Evolutionary conservation across 768 basidiomycete species (phyloP), one percentile per base, ranked within the genome.

Genomic region (Strobilomyces confusus): DNA sequence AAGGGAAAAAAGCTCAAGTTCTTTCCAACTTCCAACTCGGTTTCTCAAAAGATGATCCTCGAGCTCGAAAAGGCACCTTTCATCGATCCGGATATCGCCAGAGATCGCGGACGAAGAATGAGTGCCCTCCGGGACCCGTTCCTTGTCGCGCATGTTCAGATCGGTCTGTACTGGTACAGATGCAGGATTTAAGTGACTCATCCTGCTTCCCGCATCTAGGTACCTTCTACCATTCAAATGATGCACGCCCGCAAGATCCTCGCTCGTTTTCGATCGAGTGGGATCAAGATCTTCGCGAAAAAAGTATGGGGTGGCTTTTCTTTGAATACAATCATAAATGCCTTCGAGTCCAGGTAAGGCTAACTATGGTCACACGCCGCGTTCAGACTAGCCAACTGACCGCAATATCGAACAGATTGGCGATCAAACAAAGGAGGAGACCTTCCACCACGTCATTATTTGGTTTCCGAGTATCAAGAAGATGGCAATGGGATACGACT

Each of bases 241-340:
- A 30, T 37, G 59, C 66, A 19, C 32, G 57, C 14, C 71, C 63
- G 5, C 67, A 69, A 44, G 60, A 60, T n/a, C 68, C 75, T 20
- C 79, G 82, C 13, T 72, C 75, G 4, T 92, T 87, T 63, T 90
- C 88, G 0, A 70, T 83, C 7, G 90, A 92, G 68, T 89, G 82
- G 78, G 80, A 86, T 51, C 68, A 75, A 36, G 72, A 80, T 37
- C 82, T 80, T 55, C 64, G 69, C 40, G 52, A 61, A 8, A 56
- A 73, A 36, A 76, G 80, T 34, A 73, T 76, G 26, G 86, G 78
- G 0, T 77, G 79, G 66, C 66, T 90, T 19, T 66, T 72, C 29
- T 81, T 91, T 34, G 80, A 86, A 49, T 89, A 88, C 58, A 82
- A 83, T 23, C 79, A 87, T 58, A 88, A 84, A 69, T 62, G 80